Percentiles rank a stretch among this genome's conserved stretches.
Conservation (phyloP, 2,329 filamentous ascomycete genomes). For the Colletotrichum euphorbiae region DNA sequence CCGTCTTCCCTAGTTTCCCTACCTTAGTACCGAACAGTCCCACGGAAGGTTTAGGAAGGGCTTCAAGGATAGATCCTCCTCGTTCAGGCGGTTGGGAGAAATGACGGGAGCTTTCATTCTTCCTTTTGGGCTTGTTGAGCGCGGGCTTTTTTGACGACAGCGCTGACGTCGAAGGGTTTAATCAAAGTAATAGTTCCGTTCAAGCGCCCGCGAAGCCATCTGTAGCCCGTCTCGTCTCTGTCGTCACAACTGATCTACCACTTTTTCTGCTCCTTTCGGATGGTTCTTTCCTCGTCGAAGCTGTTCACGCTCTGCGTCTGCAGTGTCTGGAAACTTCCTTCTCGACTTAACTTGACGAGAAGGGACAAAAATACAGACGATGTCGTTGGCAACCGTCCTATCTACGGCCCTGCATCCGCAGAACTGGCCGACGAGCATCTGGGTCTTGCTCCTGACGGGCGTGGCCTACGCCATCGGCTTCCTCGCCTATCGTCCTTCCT, state of each 20-base stretch:
- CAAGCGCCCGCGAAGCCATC: too few species aligned
- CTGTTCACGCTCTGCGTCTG: neutral
- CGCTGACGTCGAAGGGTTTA: too few species aligned
- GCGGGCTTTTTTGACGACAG: too few species aligned
- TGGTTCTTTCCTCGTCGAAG: neutral
- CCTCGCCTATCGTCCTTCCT: constrained; percentile 39
- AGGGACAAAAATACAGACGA: neutral
- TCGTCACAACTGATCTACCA: neutral
- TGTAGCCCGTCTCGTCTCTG: too few species aligned
- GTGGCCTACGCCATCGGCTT: constrained; percentile 34
- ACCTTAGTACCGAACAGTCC: neutral
- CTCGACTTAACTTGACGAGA: neutral
- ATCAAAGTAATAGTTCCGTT: too few species aligned
- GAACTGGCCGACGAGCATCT: constrained; percentile 41
- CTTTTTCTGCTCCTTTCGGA: neutral
- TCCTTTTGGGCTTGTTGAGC: too few species aligned
- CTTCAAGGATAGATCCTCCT: too few species aligned
- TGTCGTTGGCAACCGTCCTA: constrained; percentile 8
- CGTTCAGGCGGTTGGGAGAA: too few species aligned
- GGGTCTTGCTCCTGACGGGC: constrained; percentile 38
- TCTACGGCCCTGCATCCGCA: constrained; percentile 26
- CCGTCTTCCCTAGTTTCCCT: neutral
- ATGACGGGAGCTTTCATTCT: too few species aligned
- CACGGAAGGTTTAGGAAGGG: too few species aligned
- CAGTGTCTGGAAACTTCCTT: neutral